Percentiles rank a stretch among this genome's conserved stretches.
phyloP scores from a whole-genome alignment of 345 rosid genomes.

The Corchorus olitorius region DNA sequence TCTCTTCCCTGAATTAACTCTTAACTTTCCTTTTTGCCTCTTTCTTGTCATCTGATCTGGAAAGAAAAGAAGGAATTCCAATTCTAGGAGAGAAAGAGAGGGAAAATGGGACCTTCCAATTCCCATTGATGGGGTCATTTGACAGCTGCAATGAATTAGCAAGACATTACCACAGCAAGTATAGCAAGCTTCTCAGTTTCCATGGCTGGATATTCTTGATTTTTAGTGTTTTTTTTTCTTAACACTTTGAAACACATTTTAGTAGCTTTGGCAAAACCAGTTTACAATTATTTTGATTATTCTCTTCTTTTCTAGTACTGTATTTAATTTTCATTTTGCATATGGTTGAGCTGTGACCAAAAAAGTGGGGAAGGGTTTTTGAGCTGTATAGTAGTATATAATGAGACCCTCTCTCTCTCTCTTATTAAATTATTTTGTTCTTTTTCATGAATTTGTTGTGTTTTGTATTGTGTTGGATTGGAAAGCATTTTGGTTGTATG shows the following conservation, averaged over 20 bases:
- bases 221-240: constrained; percentile 20
- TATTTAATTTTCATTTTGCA: constrained; percentile 8
- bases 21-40: constrained; percentile 38
- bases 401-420: background rate
- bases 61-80: constrained; percentile 37
- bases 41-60: constrained; percentile 50
- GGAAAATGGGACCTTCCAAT: constrained; percentile 7
- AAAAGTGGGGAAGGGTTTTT: constrained; percentile 16
- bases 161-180: constrained; percentile 30
- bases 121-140: constrained; percentile 50
- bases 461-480: constrained; percentile 21
- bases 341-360: constrained; percentile 29
- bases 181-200: constrained; percentile 25
- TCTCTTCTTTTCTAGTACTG: background rate
- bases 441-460: constrained; percentile 26
- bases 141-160: constrained; percentile 46
- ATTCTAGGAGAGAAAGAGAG: constrained; percentile 28
- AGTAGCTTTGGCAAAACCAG: constrained; percentile 23
- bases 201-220: constrained; percentile 25
- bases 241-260: constrained; percentile 2
- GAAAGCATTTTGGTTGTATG: constrained; percentile 10
- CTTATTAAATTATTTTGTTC: constrained; percentile 31
- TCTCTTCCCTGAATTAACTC: constrained; percentile 47
- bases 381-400: constrained; percentile 18
- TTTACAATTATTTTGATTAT: background rate